Evolutionary conservation across 768 basidiomycete genomes (phyloP).

Genomic region (Leccinum disarticulatum): DNA sequence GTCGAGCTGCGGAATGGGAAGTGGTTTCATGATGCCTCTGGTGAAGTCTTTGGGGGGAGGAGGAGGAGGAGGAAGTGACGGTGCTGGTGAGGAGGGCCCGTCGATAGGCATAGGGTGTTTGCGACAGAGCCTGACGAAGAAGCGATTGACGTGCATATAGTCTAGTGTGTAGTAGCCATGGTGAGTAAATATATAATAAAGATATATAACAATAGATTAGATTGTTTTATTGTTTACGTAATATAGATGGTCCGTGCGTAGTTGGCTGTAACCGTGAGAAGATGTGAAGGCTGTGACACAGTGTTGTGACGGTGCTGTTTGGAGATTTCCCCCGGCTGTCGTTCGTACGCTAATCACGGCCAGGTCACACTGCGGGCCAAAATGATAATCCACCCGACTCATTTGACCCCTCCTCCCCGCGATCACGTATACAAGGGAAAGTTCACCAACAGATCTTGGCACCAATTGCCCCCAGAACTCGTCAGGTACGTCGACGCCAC

Average conservation of each 20-base stretch:
- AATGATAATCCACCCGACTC: constrained; percentile 30
- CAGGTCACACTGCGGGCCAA: constrained; percentile 37
- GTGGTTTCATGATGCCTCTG: constrained; percentile 17
- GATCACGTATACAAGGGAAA: constrained; percentile 56
- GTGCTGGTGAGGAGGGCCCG: background rate
- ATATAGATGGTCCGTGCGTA: constrained; percentile 30
- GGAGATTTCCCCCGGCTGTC: constrained; percentile 36
- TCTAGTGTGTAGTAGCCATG: constrained; percentile 8
- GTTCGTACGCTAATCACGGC: constrained; percentile 38
- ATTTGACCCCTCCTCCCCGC: constrained; percentile 22
- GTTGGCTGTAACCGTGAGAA: constrained; percentile 25
- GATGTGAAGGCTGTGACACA: constrained; percentile 29
- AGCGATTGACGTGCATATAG: constrained; percentile 1
- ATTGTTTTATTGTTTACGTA: background rate
- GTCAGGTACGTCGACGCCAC: constrained; percentile 49
- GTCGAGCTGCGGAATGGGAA: constrained; percentile 20
- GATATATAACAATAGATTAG: background rate
- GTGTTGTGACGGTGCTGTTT: constrained; percentile 26
- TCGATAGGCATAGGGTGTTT: constrained; percentile 9
- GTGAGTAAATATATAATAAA: background rate
- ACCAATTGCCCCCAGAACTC: constrained; percentile 60
- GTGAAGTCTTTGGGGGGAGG: constrained; percentile 26
- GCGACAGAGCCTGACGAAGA: constrained; percentile 14
- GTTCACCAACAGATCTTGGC: constrained; percentile 55
- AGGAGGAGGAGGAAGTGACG: constrained; percentile 15